These are phyloP conservation scores for Neovahlkampfia damariscottae DNA, from an alignment of 78 protist genomes.

Conservation along the genomic window DNA sequence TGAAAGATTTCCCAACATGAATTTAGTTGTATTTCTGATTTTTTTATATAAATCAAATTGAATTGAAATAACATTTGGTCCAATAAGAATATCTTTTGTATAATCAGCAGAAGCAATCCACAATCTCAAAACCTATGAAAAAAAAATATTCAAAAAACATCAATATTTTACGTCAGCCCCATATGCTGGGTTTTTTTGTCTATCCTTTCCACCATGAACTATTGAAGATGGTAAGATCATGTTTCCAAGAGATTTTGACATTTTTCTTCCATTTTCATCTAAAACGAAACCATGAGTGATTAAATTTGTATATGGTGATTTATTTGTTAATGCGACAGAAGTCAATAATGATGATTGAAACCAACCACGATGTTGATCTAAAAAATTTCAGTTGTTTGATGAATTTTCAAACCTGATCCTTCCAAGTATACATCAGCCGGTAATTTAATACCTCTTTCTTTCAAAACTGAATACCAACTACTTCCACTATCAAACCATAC, in stretches of 20 bases:
- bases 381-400: slow-evolving; percentile 14
- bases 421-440: slow-evolving; percentile 68
- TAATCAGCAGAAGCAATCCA: slow-evolving; percentile 72
- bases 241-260: slow-evolving; percentile 84
- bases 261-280: slow-evolving; percentile 60
- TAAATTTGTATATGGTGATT: slow-evolving; percentile 54
- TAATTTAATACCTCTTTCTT: slow-evolving; percentile 13
- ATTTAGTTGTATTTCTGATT: slow-evolving; percentile 24
- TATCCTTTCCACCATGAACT: slow-evolving; percentile 55
- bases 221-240: slow-evolving; percentile 57
- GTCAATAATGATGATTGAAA: slow-evolving; percentile 79
- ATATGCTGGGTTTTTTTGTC: no score
- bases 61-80: slow-evolving; percentile 26
- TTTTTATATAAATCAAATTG: slow-evolving; percentile 15
- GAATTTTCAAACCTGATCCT: neutral
- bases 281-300: slow-evolving; percentile 76
- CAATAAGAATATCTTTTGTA: slow-evolving; percentile 51
- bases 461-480: slow-evolving; percentile 47
- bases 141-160: no score
- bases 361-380: slow-evolving; percentile 94
- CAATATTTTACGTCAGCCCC: no score
- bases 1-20: slow-evolving; percentile 23
- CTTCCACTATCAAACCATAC: slow-evolving; percentile 91
- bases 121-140: slow-evolving; percentile 68
- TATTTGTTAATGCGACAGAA: slow-evolving; percentile 21